Conservation (phyloP, 2,329 filamentous ascomycete genomes). For the Phaeosphaeriaceae sp. region DNA sequence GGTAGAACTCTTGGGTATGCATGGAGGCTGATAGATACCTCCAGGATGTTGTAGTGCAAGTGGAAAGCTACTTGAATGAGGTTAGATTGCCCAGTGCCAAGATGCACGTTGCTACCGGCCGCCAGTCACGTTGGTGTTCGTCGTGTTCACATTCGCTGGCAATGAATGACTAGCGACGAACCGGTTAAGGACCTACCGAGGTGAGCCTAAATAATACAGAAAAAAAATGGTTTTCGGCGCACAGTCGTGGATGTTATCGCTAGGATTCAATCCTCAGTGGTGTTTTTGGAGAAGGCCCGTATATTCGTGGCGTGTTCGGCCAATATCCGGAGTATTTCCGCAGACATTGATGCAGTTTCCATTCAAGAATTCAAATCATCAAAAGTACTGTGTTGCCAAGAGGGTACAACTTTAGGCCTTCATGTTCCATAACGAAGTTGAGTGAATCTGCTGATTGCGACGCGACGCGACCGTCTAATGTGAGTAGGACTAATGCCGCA, state of each 20-base stretch:
- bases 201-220: conserved; percentile 1
- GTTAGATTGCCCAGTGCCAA: conserved; percentile 32
- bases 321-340: too few relatives aligned
- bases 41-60: conserved; percentile 6
- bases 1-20: conserved; percentile 12
- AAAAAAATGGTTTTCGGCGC: not conserved
- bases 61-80: conserved; percentile 8
- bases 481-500: too few relatives aligned
- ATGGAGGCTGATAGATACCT: conserved; percentile 11
- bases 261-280: not conserved
- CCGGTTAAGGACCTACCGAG: conserved; percentile 9
- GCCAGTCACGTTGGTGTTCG: conserved; percentile 23
- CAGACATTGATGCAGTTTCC: too few relatives aligned
- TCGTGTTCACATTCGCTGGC: conserved; percentile 18
- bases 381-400: too few relatives aligned
- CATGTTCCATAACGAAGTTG: too few relatives aligned
- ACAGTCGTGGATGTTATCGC: conserved; percentile 20
- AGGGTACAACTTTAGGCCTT: too few relatives aligned
- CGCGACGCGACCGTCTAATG: too few relatives aligned
- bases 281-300: too few relatives aligned
- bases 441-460: too few relatives aligned
- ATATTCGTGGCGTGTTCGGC: too few relatives aligned
- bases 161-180: conserved; percentile 4
- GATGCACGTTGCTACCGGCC: conserved; percentile 4
- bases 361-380: too few relatives aligned